Evolutionary conservation across 1,284 basidiomycete species (phyloP), one percentile per base, ranked within the genome.

Genomic region (Mycena sp.): DNA sequence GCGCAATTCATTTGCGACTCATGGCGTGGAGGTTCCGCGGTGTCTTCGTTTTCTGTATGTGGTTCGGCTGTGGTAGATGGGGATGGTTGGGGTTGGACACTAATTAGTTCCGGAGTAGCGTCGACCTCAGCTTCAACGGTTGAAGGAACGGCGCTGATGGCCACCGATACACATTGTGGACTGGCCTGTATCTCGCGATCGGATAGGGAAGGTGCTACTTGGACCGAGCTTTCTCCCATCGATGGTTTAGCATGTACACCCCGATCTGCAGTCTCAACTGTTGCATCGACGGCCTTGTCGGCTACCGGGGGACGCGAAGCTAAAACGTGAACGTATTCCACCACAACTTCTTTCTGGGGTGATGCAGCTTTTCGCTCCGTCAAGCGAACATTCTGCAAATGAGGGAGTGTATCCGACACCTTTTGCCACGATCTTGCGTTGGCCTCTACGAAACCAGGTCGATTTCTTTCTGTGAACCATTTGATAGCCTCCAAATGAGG

Each of bases 381-480:
- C 49, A 85, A 74, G 25, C 91, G 87, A 63, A 92, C 76, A 58
- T 79, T 77, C 72, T 92, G 91, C 23, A 93, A 75, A 69, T 87
- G 85, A 21, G 91, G 90, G 45, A 93, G 80, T 67, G 83, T 84
- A 46, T 91, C 89, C 2, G 80, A 80, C 23, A 87, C 87, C 55
- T 79, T 83, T 74, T 90, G 87, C 91, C 91, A 93, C 26, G 79
- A 83, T 58, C 81, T 81, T 11, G 87, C 85, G 68, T 91, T 86
- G 28, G 81, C 79, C 71, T 92, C 90, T 54, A 87, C 79, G 68
- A 83, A 87, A 2, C 89, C 89, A 0, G 85, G 82, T n/a, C 90
- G 81, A 68, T 86, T 91, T 75, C 87, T 87, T 69, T 90, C 89
- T 69, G 88, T 85, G 81, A 91, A 91, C 83, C 83, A 92, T 74